Percentiles rank a stretch among this genome's conserved stretches.
These are phyloP conservation scores for Umbellularia californica DNA, from an alignment of 164 flowering plant genomes.

Conservation along the genomic window DNA sequence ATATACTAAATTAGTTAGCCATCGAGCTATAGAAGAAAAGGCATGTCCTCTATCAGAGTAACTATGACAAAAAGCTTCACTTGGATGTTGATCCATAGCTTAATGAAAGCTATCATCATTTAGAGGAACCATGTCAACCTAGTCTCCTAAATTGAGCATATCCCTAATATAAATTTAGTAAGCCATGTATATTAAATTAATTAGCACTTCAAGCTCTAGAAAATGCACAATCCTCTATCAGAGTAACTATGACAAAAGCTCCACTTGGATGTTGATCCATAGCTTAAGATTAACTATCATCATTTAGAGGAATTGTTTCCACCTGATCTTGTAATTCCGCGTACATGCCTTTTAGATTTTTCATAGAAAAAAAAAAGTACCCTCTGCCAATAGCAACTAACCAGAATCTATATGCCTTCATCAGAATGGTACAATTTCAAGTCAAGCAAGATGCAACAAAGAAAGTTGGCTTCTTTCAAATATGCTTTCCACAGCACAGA, in stretches of 20 bases:
- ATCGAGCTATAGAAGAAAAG: background rate
- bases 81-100: constrained; percentile 12
- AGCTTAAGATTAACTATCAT: constrained; percentile 13
- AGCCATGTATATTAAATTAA: too few relatives aligned
- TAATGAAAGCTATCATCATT: background rate
- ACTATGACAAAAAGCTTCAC: constrained; percentile 15
- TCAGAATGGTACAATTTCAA: background rate
- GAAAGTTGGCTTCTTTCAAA: too few relatives aligned
- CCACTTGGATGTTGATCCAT: constrained; percentile 24
- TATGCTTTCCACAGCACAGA: too few relatives aligned
- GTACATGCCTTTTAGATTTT: background rate
- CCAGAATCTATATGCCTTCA: background rate
- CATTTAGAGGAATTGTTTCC: constrained; percentile 6
- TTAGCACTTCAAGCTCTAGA: background rate
- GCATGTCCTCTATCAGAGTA: constrained; percentile 5
- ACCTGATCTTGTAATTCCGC: background rate
- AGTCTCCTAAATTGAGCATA: background rate
- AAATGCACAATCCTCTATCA: constrained; percentile 23
- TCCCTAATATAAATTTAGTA: background rate
- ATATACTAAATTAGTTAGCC: background rate
- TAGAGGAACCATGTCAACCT: constrained; percentile 5
- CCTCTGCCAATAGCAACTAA: background rate
- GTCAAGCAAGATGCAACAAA: too few relatives aligned
- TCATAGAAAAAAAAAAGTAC: too few relatives aligned
- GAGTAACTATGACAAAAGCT: constrained; percentile 43